Evolutionary conservation across 441 rosid species (phyloP).

Genomic region (Flueggea neowawraea): DNA sequence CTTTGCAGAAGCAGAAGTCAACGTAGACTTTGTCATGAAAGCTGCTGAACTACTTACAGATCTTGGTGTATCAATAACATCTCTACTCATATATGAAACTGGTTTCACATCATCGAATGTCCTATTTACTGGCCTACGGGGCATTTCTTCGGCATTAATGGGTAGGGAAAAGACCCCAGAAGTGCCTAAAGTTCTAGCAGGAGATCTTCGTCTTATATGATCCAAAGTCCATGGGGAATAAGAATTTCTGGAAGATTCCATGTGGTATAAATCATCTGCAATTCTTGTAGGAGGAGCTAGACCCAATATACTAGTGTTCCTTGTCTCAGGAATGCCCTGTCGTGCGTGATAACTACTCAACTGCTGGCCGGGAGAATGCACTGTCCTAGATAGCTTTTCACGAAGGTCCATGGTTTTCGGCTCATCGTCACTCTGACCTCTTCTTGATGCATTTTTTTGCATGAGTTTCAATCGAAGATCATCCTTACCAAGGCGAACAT

Average conservation of each 20-base stretch:
- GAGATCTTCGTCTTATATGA: slow-evolving; percentile 61
- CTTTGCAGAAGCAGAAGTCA: slow-evolving; percentile 46
- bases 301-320: slow-evolving; percentile 31
- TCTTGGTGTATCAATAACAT: slow-evolving; percentile 48
- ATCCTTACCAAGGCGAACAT: slow-evolving; percentile 48
- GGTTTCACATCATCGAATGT: slow-evolving; percentile 54
- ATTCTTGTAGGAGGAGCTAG: slow-evolving; percentile 54
- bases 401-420: slow-evolving; percentile 56
- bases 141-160: slow-evolving; percentile 47
- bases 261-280: no score
- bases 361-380: slow-evolving; percentile 24
- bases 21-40: slow-evolving; percentile 47
- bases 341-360: slow-evolving; percentile 27
- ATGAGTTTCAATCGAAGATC: slow-evolving; percentile 83
- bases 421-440: slow-evolving; percentile 38
- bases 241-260: slow-evolving; percentile 25
- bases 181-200: slow-evolving; percentile 43
- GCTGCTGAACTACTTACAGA: slow-evolving; percentile 40
- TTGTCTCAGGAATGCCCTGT: slow-evolving; percentile 39
- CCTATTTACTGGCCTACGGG: slow-evolving; percentile 48
- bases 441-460: slow-evolving; percentile 53
- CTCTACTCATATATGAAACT: slow-evolving; percentile 52
- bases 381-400: slow-evolving; percentile 56
- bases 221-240: slow-evolving; percentile 71
- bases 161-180: slow-evolving; percentile 63